phyloP scores from a whole-genome alignment of 2,329 filamentous ascomycete species.

The Gaeumannomyces tritici region DNA sequence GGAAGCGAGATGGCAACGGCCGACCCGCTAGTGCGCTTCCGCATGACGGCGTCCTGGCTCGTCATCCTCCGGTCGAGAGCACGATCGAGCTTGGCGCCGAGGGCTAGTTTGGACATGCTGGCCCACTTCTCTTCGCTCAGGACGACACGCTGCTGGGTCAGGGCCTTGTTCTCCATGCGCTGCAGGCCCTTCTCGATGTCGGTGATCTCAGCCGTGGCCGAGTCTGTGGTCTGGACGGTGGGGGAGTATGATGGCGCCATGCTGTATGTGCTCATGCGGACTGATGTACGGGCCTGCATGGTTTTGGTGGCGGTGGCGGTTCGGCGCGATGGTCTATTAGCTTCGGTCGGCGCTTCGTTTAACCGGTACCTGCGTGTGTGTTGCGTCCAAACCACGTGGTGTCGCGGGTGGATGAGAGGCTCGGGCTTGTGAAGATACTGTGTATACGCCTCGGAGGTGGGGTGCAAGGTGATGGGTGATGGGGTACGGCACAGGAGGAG shows the following conservation, averaged over 20 bases:
- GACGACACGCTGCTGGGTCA: slow-evolving; percentile 71
- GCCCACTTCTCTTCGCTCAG: slow-evolving; percentile 73
- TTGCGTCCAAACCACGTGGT: background rate
- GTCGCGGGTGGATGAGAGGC: slow-evolving; percentile 2
- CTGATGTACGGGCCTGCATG: slow-evolving; percentile 39
- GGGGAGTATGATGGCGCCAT: slow-evolving; percentile 50
- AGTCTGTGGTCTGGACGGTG: slow-evolving; percentile 43
- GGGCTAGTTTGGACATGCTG: slow-evolving; percentile 74
- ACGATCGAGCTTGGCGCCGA: slow-evolving; percentile 84
- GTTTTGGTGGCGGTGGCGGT: slow-evolving; percentile 7
- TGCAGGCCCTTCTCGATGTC: slow-evolving; percentile 73
- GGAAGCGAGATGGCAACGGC: background rate
- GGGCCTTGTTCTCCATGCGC: slow-evolving; percentile 82
- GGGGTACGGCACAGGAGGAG: background rate
- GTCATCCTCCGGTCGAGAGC: slow-evolving; percentile 81
- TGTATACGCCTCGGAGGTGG: background rate
- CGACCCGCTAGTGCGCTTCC: slow-evolving; percentile 28
- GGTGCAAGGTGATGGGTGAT: no score
- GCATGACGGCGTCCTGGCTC: slow-evolving; percentile 80
- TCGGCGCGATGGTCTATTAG: background rate
- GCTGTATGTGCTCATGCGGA: slow-evolving; percentile 52
- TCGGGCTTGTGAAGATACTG: no score
- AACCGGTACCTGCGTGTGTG: no score
- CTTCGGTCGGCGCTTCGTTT: background rate
- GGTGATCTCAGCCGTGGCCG: slow-evolving; percentile 46